These are phyloP conservation scores for Oryza glaberrima DNA, from an alignment of 176 grass and related monocot genomes.

Conservation along the genomic window DNA sequence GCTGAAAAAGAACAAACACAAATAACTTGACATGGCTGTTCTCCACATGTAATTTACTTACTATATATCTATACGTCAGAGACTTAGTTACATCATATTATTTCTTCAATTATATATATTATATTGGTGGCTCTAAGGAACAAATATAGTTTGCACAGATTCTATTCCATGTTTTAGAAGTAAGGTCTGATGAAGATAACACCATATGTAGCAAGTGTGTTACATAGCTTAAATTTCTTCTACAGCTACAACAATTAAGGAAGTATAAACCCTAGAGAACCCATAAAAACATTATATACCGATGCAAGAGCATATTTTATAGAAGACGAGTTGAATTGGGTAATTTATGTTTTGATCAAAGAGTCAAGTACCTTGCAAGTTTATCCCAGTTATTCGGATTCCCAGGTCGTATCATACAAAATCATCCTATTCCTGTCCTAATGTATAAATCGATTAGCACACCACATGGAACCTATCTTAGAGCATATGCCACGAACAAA, in stretches of 20 bases:
- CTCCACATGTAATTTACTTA: neutral
- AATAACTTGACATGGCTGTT: neutral
- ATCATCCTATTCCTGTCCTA: neutral
- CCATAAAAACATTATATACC: neutral
- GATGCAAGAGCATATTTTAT: neutral
- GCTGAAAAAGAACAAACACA: slow-evolving; percentile 1
- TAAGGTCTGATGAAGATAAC: slow-evolving; percentile 14
- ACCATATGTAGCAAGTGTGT: neutral
- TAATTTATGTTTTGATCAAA: neutral
- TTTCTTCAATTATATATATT: neutral
- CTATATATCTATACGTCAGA: neutral
- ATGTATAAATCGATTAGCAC: neutral
- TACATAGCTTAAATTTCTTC: neutral
- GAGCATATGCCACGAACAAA: neutral
- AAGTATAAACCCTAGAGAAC: neutral
- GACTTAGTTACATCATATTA: neutral
- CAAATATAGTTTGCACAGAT: neutral
- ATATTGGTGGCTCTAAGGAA: neutral
- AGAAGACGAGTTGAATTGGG: neutral
- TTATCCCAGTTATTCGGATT: neutral
- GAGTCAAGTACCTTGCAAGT: neutral
- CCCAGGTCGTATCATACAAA: slow-evolving; percentile 6
- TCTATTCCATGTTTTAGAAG: neutral
- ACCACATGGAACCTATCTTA: neutral
- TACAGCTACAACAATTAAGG: neutral